Conservation (phyloP, 257 asterid genomes). For the Nicotiana tomentosiformis region DNA sequence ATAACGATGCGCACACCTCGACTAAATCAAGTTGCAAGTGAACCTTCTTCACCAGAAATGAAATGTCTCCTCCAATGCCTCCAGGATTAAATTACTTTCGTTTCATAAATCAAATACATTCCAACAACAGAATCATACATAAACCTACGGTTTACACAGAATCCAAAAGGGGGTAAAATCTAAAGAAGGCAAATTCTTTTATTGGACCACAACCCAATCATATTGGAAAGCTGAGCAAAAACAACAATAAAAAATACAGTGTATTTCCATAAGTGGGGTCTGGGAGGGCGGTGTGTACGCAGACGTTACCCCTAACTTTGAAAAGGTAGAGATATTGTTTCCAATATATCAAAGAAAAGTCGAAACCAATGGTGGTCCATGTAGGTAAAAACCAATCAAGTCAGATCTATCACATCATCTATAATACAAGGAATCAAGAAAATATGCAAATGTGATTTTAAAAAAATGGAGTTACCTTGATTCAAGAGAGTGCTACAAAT, state of each 20-base stretch:
- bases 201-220: neutral
- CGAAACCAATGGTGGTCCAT: neutral
- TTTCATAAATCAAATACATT: neutral
- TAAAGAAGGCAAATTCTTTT: neutral
- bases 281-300: too few relatives aligned
- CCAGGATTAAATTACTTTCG: neutral
- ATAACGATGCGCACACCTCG: too few relatives aligned
- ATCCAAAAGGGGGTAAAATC: neutral
- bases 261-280: too few relatives aligned
- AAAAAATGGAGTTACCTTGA: slow-evolving; percentile 47
- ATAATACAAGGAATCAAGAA: neutral
- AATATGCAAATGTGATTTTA: neutral
- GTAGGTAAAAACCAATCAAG: neutral
- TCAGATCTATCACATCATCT: neutral
- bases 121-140: neutral
- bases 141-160: neutral
- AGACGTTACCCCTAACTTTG: too few relatives aligned
- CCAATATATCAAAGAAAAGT: neutral
- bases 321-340: too few relatives aligned
- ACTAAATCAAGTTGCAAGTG: neutral
- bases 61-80: neutral
- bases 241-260: too few relatives aligned
- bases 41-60: neutral
- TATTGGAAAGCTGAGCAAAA: neutral
- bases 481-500: slow-evolving; percentile 78